Evolutionary conservation across 1,284 basidiomycete genomes (phyloP).

Genomic region (Cryptococcus hybrid): DNA sequence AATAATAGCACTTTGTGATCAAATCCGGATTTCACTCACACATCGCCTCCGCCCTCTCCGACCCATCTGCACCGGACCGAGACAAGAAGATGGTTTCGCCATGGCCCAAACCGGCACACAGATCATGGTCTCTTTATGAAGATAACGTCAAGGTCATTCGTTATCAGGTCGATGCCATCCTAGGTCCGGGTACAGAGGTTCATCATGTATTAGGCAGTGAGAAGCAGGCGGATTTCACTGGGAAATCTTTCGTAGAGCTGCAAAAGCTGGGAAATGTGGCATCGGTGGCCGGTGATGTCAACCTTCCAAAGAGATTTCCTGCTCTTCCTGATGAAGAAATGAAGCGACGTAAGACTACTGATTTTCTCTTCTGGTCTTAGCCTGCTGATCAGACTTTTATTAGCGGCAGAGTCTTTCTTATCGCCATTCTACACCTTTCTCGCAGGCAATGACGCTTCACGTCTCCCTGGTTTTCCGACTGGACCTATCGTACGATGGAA

Average conservation of each 20-base stretch:
- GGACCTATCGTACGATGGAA: conserved; percentile 20
- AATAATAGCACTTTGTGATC: too few relatives aligned
- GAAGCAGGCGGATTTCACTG: conserved; percentile 6
- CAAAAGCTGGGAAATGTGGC: conserved; percentile 13
- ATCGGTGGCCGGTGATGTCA: too few relatives aligned
- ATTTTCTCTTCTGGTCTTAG: not conserved
- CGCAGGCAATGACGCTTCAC: conserved; percentile 16
- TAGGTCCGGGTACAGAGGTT: conserved; percentile 22
- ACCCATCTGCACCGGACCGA: conserved; percentile 29
- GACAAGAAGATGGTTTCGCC: conserved; percentile 30
- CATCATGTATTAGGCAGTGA: conserved; percentile 27
- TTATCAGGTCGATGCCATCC: conserved; percentile 16
- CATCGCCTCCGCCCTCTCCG: conserved; percentile 25
- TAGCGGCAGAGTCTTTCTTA: conserved; percentile 23
- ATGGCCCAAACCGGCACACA: conserved; percentile 17
- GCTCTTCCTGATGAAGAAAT: too few relatives aligned
- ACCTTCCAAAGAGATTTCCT: not conserved
- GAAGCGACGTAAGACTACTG: conserved; percentile 18
- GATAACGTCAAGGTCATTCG: conserved; percentile 39
- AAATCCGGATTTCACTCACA: conserved; percentile 14
- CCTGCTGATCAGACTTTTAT: not conserved
- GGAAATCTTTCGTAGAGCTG: conserved; percentile 7
- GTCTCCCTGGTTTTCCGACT: conserved; percentile 23
- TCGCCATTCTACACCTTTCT: conserved; percentile 41
- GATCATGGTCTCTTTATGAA: conserved; percentile 22